Conservation (phyloP, 805 yeast genomes). For the Clavispora santaluciae region DNA sequence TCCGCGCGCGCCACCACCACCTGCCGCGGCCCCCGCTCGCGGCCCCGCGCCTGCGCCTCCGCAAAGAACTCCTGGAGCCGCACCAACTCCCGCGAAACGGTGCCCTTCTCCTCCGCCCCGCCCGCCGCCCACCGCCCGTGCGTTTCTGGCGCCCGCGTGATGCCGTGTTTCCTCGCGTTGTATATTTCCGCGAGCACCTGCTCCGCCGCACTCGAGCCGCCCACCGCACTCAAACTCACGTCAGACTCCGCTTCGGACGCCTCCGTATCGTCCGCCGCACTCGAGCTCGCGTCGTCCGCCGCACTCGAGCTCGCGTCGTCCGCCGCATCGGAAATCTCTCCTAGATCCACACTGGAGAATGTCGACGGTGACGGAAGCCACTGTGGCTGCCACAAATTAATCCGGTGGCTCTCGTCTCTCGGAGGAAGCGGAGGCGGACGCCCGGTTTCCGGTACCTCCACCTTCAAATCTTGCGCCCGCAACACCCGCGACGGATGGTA, state of each 20-base stretch:
- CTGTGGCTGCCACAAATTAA: background rate
- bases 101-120: conserved; percentile 10
- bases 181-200: conserved; percentile 23
- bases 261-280: too few species aligned
- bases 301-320: background rate
- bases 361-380: background rate
- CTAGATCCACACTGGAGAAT: background rate
- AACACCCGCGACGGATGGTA: conserved; percentile 24
- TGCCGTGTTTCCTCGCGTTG: conserved; percentile 32
- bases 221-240: too few species aligned
- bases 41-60: conserved; percentile 10
- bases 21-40: conserved; percentile 8
- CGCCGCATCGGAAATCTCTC: background rate
- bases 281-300: too few species aligned
- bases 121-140: conserved; percentile 1
- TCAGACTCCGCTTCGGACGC: too few species aligned
- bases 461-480: conserved; percentile 3
- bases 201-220: too few species aligned
- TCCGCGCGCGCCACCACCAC: conserved; percentile 16
- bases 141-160: conserved; percentile 24
- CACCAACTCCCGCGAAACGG: conserved; percentile 24
- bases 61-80: conserved; percentile 21
- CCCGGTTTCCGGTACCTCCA: background rate
- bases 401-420: conserved; percentile 10
- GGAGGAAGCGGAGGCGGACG: conserved; percentile 32